phyloP scores from a whole-genome alignment of 331 rosid genomes.

The Stylosanthes scabra region DNA sequence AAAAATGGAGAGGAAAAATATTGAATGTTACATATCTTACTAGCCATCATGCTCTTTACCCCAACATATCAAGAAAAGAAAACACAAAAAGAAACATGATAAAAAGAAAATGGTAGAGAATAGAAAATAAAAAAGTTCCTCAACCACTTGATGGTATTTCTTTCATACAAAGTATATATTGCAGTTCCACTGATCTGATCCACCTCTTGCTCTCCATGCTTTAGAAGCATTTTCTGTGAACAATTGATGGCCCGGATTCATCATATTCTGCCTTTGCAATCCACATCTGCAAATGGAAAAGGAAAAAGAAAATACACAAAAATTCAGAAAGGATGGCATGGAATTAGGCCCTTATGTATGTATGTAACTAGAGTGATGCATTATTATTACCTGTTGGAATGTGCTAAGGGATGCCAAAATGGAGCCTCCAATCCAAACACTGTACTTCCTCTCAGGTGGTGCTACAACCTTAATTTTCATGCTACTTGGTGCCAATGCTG shows the following conservation, averaged over 20 bases:
- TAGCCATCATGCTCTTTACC: constrained; percentile 76
- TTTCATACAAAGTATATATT: constrained; percentile 54
- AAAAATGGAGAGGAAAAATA: constrained; percentile 35
- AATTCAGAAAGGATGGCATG: constrained; percentile 13
- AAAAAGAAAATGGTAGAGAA: constrained; percentile 52
- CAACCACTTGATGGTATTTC: constrained; percentile 70
- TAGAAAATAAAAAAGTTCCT: constrained; percentile 56
- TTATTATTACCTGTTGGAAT: constrained; percentile 89
- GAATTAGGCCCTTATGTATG: no score
- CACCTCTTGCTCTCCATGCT: constrained; percentile 47
- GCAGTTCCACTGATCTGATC: constrained; percentile 49
- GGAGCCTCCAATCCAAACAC: constrained; percentile 99
- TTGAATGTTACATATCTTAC: constrained; percentile 60
- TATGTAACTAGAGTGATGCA: constrained; percentile 1
- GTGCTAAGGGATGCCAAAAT: constrained; percentile 99
- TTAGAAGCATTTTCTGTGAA: constrained; percentile 99
- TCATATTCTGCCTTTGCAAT: constrained; percentile 97
- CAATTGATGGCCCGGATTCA: constrained; percentile 98
- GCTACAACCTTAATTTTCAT: constrained; percentile 98
- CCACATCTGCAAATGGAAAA: constrained; percentile 79
- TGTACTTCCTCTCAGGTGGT: constrained; percentile 98
- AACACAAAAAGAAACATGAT: constrained; percentile 65
- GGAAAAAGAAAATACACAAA: constrained; percentile 3
- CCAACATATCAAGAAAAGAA: constrained; percentile 60
- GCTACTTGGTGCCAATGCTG: constrained; percentile 97